A percentile compares a stretch with the other conserved stretches of the same genome.
These are phyloP conservation scores for Jamesozyma spencerorum DNA, from an alignment of 805 yeast species.

Conservation along the genomic window DNA sequence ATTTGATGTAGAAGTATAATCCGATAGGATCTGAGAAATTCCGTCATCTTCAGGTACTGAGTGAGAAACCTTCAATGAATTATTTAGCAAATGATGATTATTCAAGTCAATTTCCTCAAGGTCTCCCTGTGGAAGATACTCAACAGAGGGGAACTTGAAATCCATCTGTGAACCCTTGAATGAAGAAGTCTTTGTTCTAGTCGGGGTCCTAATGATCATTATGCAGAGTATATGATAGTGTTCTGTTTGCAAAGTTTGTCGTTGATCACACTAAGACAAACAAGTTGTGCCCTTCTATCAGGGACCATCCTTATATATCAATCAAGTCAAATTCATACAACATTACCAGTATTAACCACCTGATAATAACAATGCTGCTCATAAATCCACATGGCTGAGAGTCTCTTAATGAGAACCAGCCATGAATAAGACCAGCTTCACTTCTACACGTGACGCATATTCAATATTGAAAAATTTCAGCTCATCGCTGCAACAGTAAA, in stretches of 20 bases:
- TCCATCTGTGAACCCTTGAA: constrained; percentile 34
- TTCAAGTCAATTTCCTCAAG: constrained; percentile 18
- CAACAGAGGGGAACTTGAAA: constrained; percentile 33
- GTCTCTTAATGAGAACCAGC: background rate
- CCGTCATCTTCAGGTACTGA: constrained; percentile 8
- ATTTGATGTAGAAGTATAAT: constrained; percentile 18
- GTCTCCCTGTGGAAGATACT: constrained; percentile 10
- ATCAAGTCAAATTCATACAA: too few relatives aligned
- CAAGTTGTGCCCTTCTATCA: too few relatives aligned
- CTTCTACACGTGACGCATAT: background rate
- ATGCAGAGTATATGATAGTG: background rate
- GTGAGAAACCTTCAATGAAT: constrained; percentile 4
- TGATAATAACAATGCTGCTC: too few relatives aligned
- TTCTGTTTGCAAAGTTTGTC: too few relatives aligned
- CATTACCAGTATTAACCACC: too few relatives aligned
- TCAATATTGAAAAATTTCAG: constrained; percentile 1
- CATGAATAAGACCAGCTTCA: background rate
- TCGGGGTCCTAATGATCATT: constrained; percentile 25
- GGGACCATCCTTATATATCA: too few relatives aligned
- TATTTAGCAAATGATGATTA: constrained; percentile 26
- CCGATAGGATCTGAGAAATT: constrained; percentile 28
- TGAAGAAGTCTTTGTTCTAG: constrained; percentile 31
- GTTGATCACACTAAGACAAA: too few relatives aligned
- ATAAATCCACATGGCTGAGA: background rate
- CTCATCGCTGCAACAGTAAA: constrained; percentile 2